Conservation (phyloP, 2,329 filamentous ascomycete species). For the Colletotrichum sp. region DNA sequence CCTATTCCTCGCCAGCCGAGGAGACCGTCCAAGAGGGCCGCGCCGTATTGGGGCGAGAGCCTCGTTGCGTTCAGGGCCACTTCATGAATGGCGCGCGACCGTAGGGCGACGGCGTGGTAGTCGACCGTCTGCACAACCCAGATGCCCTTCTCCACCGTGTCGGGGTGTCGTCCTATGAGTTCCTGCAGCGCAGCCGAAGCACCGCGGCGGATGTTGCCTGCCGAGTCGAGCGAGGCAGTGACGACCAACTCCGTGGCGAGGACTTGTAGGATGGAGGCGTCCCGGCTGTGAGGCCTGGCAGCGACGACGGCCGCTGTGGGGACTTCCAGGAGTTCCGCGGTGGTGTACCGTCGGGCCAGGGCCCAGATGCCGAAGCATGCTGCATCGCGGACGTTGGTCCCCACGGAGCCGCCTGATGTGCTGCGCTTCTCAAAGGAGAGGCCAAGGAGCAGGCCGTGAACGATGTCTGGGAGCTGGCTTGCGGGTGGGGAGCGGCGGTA, state of each 20-base stretch:
- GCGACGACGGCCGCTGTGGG: conserved; percentile 50
- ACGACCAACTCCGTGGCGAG: conserved; percentile 83
- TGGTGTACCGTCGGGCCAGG: conserved; percentile 84
- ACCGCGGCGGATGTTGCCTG: conserved; percentile 91
- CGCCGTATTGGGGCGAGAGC: conserved; percentile 73
- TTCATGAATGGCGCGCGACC: conserved; percentile 79
- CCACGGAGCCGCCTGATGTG: conserved; percentile 82
- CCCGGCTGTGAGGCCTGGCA: conserved; percentile 38
- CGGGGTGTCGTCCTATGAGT: conserved; percentile 89
- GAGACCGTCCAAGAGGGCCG: conserved; percentile 72
- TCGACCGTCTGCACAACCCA: conserved; percentile 87
- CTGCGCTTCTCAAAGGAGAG: conserved; percentile 89
- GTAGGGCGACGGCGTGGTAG: conserved; percentile 90
- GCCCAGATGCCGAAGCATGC: conserved; percentile 98
- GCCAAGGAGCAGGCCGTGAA: conserved; percentile 79
- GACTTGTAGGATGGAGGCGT: conserved; percentile 70
- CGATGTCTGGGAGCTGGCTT: conserved; percentile 72
- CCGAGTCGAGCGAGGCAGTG: conserved; percentile 84
- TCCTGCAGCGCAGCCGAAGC: conserved; percentile 95
- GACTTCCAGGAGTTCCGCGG: conserved; percentile 74
- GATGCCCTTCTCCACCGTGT: conserved; percentile 83
- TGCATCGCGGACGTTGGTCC: conserved; percentile 91
- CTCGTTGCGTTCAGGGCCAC: conserved; percentile 73
- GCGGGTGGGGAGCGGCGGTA: conserved; percentile 83
- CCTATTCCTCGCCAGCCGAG: conserved; percentile 89